Conservation (phyloP, 1,284 basidiomycete genomes). For the Wallemia hederae region DNA sequence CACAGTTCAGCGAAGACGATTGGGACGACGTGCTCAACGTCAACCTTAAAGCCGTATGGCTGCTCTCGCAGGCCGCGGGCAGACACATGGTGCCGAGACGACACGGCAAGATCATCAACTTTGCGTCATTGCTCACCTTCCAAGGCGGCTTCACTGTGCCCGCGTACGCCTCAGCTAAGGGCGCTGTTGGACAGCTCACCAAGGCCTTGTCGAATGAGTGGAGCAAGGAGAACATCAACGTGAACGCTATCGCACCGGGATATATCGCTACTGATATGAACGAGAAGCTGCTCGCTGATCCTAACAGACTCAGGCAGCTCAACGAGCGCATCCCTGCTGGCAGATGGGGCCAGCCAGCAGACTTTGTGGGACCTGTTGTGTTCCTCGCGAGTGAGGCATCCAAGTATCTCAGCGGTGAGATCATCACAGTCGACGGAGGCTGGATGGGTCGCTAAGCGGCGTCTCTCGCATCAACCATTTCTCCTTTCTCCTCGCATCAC, state of each 20-base stretch:
- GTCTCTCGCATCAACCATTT: too few relatives aligned
- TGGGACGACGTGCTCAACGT: conserved; percentile 65
- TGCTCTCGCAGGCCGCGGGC: conserved; percentile 43
- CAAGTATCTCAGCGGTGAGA: conserved; percentile 70
- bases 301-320: conserved; percentile 50
- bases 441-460: neutral
- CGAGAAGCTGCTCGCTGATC: conserved; percentile 41
- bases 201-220: conserved; percentile 29
- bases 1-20: conserved; percentile 52
- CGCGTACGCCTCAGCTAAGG: conserved; percentile 65
- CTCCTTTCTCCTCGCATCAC: too few relatives aligned
- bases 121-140: conserved; percentile 45
- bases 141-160: conserved; percentile 55
- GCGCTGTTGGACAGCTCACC: conserved; percentile 29
- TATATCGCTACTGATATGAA: conserved; percentile 85
- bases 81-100: conserved; percentile 41
- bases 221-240: conserved; percentile 54
- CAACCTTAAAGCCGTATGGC: conserved; percentile 48
- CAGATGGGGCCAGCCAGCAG: conserved; percentile 58
- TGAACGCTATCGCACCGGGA: conserved; percentile 67
- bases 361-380: conserved; percentile 72
- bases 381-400: conserved; percentile 63
- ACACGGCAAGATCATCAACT: conserved; percentile 53
- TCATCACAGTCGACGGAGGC: conserved; percentile 15
- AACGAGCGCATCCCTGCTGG: conserved; percentile 73